Percentiles rank a stretch among this genome's conserved stretches.
Evolutionary conservation across 345 rosid genomes (phyloP).

Genomic region (Eutrema yunnanense): DNA sequence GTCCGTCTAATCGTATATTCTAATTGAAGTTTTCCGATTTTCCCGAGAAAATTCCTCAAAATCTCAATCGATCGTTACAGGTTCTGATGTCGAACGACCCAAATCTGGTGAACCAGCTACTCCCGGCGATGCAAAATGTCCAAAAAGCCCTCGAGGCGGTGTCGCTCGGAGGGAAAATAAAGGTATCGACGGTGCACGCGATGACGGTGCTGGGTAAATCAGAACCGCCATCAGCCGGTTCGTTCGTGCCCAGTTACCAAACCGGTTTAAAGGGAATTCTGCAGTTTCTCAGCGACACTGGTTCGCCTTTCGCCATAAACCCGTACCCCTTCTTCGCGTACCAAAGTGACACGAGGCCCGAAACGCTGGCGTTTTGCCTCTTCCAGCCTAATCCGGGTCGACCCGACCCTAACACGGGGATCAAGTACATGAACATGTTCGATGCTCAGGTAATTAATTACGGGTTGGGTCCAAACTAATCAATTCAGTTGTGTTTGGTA

Average conservation of each 20-base stretch:
- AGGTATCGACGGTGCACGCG: slow-evolving; percentile 86
- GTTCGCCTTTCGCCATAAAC: slow-evolving; percentile 73
- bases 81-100: slow-evolving; percentile 63
- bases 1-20: slow-evolving; percentile 24
- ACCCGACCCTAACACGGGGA: slow-evolving; percentile 66
- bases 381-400: slow-evolving; percentile 93
- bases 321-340: slow-evolving; percentile 97
- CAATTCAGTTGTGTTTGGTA: slow-evolving; percentile 1
- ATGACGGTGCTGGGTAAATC: slow-evolving; percentile 76
- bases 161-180: slow-evolving; percentile 65
- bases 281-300: slow-evolving; percentile 60
- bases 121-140: slow-evolving; percentile 83
- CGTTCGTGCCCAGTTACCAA: slow-evolving; percentile 47
- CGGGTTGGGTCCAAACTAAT: neutral
- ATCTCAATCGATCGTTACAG: slow-evolving; percentile 21
- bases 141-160: slow-evolving; percentile 66
- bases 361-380: slow-evolving; percentile 75
- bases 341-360: slow-evolving; percentile 80
- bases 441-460: slow-evolving; percentile 75
- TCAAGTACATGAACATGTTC: slow-evolving; percentile 91
- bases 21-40: neutral
- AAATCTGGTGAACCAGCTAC: slow-evolving; percentile 59
- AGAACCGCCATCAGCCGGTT: slow-evolving; percentile 86
- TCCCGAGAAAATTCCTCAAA: neutral
- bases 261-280: slow-evolving; percentile 52